Evolutionary conservation across 441 rosid species (phyloP), one percentile per base, ranked within the genome.

Genomic region (Adansonia rubrostipa): DNA sequence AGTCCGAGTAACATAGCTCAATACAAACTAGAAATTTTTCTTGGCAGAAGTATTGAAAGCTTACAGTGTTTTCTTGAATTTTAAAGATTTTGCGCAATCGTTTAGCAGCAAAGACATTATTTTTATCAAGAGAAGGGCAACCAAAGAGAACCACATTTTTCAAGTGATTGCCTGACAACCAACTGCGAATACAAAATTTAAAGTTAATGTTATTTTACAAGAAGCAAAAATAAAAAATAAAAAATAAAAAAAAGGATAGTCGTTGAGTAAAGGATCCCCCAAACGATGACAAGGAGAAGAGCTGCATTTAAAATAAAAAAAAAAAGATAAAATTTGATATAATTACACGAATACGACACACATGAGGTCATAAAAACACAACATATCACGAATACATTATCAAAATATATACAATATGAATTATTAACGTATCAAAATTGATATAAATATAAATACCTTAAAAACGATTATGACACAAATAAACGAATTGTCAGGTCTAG

Each of bases 121-220:
- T 87, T 80, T 71, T 92, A 0, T 80, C 77, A 57, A 86, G 81
- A 74, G 92, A 83, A 64, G 95, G 96, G 80, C 98, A 94, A 66
- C 98, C 98, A 77, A 89, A 87, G 36, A 85, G 81, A 28, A 87
- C 95, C 74, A 92, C 79, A 74, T 69, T 88, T 84, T 91, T 91
- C 84, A 94, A 80, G 80, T 90, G 89, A n/a, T 88, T 87, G 48
- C 96, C 93, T 36, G 96, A 90, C 80, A 94, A 82, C 97, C 96
- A 91, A 83, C 98, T 94, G 84, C 19, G 75, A 61, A 75, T 73
- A 80, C 80, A 79, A 79, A 61, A 54, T 65, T 33, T 24, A 66
- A 79, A 44, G 67, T 82, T 36, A 72, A 72, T 19, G 51, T 40
- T 20, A 28, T 11, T 19, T 70, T 15, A 8, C 20, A 50, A 42